Percentiles rank a stretch among this genome's conserved stretches.
These are phyloP conservation scores for Asparagopsis taxiformis DNA, from an alignment of 31 red algal species.

Conservation along the genomic window DNA sequence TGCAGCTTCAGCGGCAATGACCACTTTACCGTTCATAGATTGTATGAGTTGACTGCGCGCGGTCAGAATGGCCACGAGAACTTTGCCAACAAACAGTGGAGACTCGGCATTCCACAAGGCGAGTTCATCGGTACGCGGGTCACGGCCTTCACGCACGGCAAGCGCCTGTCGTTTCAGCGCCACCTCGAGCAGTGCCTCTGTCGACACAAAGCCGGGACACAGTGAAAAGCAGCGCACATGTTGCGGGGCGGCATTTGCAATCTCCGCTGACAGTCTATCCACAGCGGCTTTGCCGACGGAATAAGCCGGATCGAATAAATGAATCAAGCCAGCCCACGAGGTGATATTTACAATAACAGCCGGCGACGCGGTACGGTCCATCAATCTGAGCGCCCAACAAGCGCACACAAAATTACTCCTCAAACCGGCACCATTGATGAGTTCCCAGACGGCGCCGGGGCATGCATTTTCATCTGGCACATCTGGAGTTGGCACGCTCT, in stretches of 20 bases:
- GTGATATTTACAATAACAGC: conserved; percentile 38
- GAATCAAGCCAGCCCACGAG: conserved; percentile 2
- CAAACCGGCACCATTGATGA: conserved; percentile 15
- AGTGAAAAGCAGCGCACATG: conserved; percentile 3
- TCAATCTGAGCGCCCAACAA: conserved; percentile 15
- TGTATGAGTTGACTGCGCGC: background rate
- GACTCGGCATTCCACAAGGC: conserved; percentile 16
- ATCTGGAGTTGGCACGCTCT: conserved; percentile 4
- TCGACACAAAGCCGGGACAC: conserved; percentile 16
- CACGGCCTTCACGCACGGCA: background rate
- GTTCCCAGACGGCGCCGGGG: conserved; percentile 25
- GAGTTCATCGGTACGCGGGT: background rate
- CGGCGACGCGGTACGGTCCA: conserved; percentile 3
- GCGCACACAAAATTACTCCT: conserved; percentile 14
- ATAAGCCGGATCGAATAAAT: conserved; percentile 33
- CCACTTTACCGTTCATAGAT: conserved; percentile 14
- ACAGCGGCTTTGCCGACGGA: conserved; percentile 19
- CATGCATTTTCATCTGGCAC: background rate
- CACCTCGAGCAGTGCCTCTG: background rate
- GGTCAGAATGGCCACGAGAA: background rate
- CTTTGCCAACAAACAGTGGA: conserved; percentile 13
- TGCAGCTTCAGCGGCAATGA: conserved; percentile 19
- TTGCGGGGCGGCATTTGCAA: conserved; percentile 1
- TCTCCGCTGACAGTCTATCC: conserved; percentile 22
- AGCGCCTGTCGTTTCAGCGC: background rate